Conservation (phyloP, 371 early-diverging fungal genomes). For the Choanephora cucurbitarum region DNA sequence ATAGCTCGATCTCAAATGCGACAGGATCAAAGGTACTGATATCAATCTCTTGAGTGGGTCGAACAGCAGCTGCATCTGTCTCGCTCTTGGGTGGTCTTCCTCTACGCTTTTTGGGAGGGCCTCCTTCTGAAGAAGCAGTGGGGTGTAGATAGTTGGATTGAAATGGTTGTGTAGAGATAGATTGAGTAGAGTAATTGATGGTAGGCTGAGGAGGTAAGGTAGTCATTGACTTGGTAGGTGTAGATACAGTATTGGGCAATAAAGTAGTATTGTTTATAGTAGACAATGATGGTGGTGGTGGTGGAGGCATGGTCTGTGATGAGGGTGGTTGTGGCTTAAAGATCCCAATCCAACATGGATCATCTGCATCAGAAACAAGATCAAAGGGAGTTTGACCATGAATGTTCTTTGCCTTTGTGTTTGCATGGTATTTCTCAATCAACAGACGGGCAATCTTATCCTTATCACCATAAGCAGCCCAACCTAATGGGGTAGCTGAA, state of each 20-base stretch:
- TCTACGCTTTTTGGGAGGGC: conserved; percentile 31
- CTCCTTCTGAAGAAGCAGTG: conserved; percentile 11
- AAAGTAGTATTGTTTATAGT: conserved; percentile 2
- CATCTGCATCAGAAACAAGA: conserved; percentile 63
- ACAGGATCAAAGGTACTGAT: conserved; percentile 40
- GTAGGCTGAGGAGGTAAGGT: conserved; percentile 4
- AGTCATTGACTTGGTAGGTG: not conserved
- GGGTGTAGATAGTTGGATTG: not conserved
- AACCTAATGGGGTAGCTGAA: conserved; percentile 81
- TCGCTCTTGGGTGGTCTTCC: conserved; percentile 52
- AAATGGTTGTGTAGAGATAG: too few relatives aligned
- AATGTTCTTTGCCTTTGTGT: conserved; percentile 64
- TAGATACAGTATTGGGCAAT: not conserved
- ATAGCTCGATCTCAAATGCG: conserved; percentile 42
- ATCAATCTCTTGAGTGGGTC: conserved; percentile 39
- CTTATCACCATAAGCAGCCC: conserved; percentile 86
- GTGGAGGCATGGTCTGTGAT: conserved; percentile 2
- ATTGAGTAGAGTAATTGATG: too few relatives aligned
- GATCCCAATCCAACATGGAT: conserved; percentile 62
- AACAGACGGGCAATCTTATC: conserved; percentile 56
- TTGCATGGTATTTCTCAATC: conserved; percentile 67
- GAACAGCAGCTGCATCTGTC: conserved; percentile 30
- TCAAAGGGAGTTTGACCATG: conserved; percentile 75
- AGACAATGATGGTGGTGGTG: conserved; percentile 3
- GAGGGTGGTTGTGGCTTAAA: conserved; percentile 24